Evolutionary conservation across 495 filamentous ascomycete genomes (phyloP).

Genomic region (Aspergillus olivimuriae): DNA sequence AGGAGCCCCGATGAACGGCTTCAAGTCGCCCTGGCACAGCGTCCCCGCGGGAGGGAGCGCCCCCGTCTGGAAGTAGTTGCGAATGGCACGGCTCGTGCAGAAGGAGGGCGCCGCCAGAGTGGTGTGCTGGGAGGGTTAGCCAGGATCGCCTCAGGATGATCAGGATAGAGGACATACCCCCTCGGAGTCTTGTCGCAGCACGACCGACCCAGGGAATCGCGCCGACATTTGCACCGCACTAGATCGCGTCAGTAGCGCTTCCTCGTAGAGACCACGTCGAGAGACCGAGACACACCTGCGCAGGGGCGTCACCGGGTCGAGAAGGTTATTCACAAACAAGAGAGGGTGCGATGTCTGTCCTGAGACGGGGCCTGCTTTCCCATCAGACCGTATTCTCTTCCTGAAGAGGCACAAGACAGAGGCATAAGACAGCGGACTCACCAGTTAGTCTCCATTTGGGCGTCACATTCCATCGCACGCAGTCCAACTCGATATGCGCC

Average conservation of each 20-base stretch:
- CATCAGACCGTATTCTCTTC: too few species aligned
- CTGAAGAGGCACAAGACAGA: too few species aligned
- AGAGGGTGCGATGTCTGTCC: conserved; percentile 48
- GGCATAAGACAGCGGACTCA: too few species aligned
- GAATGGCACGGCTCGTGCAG: conserved; percentile 37
- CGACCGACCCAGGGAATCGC: conserved; percentile 44
- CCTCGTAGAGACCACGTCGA: not conserved
- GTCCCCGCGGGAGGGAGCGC: conserved; percentile 35
- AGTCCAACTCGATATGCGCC: conserved; percentile 48
- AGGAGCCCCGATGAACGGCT: conserved; percentile 23
- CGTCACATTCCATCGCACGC: conserved; percentile 50
- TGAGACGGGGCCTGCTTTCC: conserved; percentile 22
- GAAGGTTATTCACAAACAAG: conserved; percentile 51
- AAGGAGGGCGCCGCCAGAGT: conserved; percentile 40
- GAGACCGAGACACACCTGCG: conserved; percentile 16
- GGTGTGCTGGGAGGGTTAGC: conserved; percentile 31
- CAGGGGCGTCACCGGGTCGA: conserved; percentile 57
- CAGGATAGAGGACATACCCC: conserved; percentile 38
- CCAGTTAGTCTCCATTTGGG: conserved; percentile 52
- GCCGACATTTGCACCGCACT: conserved; percentile 46
- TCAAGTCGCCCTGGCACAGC: conserved; percentile 33
- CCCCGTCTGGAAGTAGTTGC: conserved; percentile 42
- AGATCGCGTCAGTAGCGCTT: conserved; percentile 5
- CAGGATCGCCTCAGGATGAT: not conserved
- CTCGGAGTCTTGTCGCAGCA: conserved; percentile 47